A percentile compares a stretch with the other conserved stretches of the same genome.
These are phyloP conservation scores for Ulota crispa DNA, from an alignment of 225 moss, liverwort and hornwort genomes.

Conservation along the genomic window DNA sequence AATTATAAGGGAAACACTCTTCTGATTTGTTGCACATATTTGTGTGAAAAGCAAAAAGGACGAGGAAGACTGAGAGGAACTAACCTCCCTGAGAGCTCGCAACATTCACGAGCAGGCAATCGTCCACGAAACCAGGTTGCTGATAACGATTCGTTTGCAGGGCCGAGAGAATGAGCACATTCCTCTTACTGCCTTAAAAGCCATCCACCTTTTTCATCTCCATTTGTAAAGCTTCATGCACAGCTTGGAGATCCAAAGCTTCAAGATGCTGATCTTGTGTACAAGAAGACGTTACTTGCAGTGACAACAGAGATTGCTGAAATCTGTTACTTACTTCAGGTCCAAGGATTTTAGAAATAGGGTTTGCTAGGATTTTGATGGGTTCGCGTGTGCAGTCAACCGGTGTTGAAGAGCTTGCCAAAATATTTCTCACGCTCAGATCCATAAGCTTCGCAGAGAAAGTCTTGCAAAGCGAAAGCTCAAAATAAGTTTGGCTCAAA, in stretches of 20 bases:
- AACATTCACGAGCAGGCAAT: background rate
- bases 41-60: background rate
- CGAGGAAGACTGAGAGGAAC: background rate
- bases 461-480: background rate
- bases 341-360: too few species aligned
- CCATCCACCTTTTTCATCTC: background rate
- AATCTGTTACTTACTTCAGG: background rate
- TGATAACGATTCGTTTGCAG: background rate
- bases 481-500: background rate
- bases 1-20: background rate
- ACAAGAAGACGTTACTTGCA: background rate
- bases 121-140: background rate
- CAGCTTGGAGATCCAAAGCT: background rate
- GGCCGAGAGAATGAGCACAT: background rate
- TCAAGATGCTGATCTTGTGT: background rate
- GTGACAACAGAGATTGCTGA: too few species aligned
- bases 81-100: background rate
- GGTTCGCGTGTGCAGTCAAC: too few species aligned
- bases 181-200: background rate
- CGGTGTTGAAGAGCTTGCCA: too few species aligned
- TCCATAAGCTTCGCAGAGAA: too few species aligned
- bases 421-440: too few species aligned
- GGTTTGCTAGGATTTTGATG: background rate
- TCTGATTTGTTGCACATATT: background rate
- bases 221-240: background rate